Evolutionary conservation across 2,329 filamentous ascomycete species (phyloP), one percentile per base, ranked within the genome.

Genomic region (Ilyonectria robusta): DNA sequence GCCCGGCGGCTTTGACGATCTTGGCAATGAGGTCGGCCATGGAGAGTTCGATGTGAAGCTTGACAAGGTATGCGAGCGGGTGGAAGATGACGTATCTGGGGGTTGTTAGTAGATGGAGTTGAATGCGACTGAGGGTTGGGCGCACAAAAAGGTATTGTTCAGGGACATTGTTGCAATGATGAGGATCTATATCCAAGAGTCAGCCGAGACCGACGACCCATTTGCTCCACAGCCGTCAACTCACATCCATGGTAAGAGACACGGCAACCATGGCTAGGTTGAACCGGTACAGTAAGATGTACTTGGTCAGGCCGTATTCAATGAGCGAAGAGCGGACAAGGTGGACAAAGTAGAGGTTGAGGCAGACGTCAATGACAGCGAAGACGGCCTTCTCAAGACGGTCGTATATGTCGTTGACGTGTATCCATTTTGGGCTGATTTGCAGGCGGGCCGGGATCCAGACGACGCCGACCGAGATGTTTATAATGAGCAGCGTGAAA

Each of bases 391-490:
- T 87, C 60, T 86, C 84, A 48, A 81, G 77, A 15, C 85, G 83
- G 53, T 87, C 85, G 84, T 84, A 87, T 29, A 85, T 72, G 0
- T 80, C 68, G 69, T 87, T 87, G 63, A 86, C 76, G 19, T 76
- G 63, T 42, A 84, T 78, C 50, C 80, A 86, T 3, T 67, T 78
- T 4, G 77, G 35, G 40, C 71, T 81, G 53, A 83, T 77, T 59
- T 83, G 79, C n/a, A 85, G 76, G 3, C 84, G 81, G 13, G 83
- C 79, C 0, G 85, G 85, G 31, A 87, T 83, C 85, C 85, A 87
- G 53, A 87, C 84, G 51, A 79, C 81, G 64, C 84, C 85, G 8
- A 87, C 84, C 0, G 82, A 81, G 53, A 87, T 80, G 60, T 87
- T 87, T 68, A 87, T 82, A 2, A 76, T 47, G 5, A 79, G 81